A percentile compares a stretch with the other conserved stretches of the same genome.
Conservation (phyloP, 352 stramenopile genomes). For the Thraustochytrium striatum region DNA sequence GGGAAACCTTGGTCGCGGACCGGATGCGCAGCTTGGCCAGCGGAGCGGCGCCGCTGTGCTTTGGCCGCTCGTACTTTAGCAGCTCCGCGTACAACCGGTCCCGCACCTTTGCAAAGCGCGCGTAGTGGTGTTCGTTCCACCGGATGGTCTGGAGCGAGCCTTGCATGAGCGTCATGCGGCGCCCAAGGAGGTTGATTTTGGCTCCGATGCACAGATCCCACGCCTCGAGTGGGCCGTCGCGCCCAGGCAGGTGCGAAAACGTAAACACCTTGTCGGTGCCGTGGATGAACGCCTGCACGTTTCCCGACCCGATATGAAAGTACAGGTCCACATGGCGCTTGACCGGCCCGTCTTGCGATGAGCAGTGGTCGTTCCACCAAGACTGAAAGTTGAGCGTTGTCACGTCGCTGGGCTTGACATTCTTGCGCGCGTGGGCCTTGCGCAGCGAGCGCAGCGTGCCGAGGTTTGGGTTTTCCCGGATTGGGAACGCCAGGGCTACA, state of each 20-base stretch:
- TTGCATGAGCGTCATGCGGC: slow-evolving; percentile 67
- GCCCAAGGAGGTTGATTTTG: slow-evolving; percentile 63
- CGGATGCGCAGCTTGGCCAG: background rate
- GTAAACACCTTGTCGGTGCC: slow-evolving; percentile 68
- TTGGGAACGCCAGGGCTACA: background rate
- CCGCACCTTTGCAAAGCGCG: background rate
- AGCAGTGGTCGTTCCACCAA: slow-evolving; percentile 50
- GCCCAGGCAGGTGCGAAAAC: slow-evolving; percentile 65
- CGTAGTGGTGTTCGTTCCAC: slow-evolving; percentile 63
- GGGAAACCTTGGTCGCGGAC: background rate
- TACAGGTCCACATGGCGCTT: slow-evolving; percentile 51
- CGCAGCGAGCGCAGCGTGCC: background rate
- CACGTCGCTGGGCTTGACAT: background rate
- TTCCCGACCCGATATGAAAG: slow-evolving; percentile 50
- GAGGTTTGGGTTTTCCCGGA: background rate
- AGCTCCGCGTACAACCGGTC: background rate
- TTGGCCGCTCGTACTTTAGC: slow-evolving; percentile 11
- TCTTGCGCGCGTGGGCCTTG: background rate
- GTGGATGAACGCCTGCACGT: slow-evolving; percentile 63
- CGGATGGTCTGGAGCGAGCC: slow-evolving; percentile 67
- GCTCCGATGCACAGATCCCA: slow-evolving; percentile 70
- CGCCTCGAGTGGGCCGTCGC: slow-evolving; percentile 59
- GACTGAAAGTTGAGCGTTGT: slow-evolving; percentile 50
- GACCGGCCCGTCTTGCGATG: background rate
- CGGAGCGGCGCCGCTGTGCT: no score